Percentiles rank a stretch among this genome's conserved stretches.
These are phyloP conservation scores for Paecilomyces sp. DNA, from an alignment of 2,329 filamentous ascomycete species.

Conservation along the genomic window DNA sequence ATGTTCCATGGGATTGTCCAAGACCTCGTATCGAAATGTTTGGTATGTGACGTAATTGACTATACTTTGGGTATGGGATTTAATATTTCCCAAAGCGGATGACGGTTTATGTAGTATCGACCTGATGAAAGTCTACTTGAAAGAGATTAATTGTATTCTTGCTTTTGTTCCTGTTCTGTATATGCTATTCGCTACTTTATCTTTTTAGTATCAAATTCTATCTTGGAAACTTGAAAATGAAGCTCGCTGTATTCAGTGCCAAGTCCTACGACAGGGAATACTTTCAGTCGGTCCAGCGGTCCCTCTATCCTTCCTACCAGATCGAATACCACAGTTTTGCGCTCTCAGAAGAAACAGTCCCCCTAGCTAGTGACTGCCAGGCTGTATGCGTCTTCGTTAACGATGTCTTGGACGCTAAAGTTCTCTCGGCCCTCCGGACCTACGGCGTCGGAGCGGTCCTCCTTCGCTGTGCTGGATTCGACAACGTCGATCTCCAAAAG, in stretches of 20 bases:
- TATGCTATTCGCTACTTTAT: background rate
- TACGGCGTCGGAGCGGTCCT: constrained; percentile 53
- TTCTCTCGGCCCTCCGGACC: constrained; percentile 45
- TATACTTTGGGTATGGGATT: background rate
- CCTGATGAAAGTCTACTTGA: background rate
- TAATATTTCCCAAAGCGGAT: background rate
- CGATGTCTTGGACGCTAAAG: constrained; percentile 47
- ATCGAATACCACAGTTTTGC: constrained; percentile 54
- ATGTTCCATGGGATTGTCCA: too few relatives aligned
- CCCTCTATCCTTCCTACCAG: constrained; percentile 31
- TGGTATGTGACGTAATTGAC: background rate
- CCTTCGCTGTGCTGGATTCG: constrained; percentile 61
- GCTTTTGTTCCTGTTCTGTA: background rate
- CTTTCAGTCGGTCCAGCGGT: constrained; percentile 42
- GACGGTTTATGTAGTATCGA: background rate
- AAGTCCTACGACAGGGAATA: constrained; percentile 53
- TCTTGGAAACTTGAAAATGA: constrained; percentile 31
- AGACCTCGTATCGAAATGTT: background rate
- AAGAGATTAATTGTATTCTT: background rate
- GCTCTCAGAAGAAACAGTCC: constrained; percentile 49
- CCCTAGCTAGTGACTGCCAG: constrained; percentile 45
- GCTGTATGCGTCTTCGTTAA: constrained; percentile 66
- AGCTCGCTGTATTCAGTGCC: constrained; percentile 57
- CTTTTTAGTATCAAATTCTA: background rate
- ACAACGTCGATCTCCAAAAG: constrained; percentile 56